Conservation (phyloP, 306 rosid species). For the Cucurbita pepo region DNA sequence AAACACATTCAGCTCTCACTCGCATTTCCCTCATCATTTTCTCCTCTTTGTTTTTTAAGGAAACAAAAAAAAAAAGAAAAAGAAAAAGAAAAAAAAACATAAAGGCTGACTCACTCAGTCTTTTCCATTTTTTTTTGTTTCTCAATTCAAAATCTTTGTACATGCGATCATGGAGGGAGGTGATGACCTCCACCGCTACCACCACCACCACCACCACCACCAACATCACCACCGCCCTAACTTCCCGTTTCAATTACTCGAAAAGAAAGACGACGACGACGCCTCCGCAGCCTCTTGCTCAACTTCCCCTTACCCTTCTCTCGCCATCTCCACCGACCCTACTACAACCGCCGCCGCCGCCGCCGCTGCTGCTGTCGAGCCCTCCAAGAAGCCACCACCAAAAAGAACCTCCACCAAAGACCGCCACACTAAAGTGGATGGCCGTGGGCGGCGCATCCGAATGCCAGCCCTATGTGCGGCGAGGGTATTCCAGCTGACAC, state of each 20-base stretch:
- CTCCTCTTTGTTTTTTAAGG: neutral
- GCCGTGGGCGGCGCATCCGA: constrained; percentile 80
- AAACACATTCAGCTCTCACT: too few species aligned
- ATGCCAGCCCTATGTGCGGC: constrained; percentile 94
- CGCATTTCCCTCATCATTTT: neutral
- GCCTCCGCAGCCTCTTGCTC: constrained; percentile 31
- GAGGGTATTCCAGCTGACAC: constrained; percentile 67
- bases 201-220: constrained; percentile 20
- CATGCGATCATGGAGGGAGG: constrained; percentile 87
- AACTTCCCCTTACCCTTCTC: constrained; percentile 34
- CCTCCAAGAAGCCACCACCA: constrained; percentile 50
- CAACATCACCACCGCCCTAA: constrained; percentile 31
- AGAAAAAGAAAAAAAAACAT: too few species aligned
- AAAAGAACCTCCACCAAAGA: constrained; percentile 74
- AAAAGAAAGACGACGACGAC: constrained; percentile 60
- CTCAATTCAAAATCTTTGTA: neutral
- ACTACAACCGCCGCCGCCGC: neutral
- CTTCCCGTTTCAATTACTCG: constrained; percentile 79
- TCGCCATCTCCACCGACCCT: constrained; percentile 33
- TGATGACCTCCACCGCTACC: constrained; percentile 49
- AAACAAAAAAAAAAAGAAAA: too few species aligned
- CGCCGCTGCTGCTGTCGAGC: constrained; percentile 6
- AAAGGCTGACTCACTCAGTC: too few species aligned
- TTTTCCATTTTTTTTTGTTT: too few species aligned
- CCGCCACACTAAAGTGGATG: constrained; percentile 83